Conservation (phyloP, 495 filamentous ascomycete species). For the Achaetomiella virescens region DNA sequence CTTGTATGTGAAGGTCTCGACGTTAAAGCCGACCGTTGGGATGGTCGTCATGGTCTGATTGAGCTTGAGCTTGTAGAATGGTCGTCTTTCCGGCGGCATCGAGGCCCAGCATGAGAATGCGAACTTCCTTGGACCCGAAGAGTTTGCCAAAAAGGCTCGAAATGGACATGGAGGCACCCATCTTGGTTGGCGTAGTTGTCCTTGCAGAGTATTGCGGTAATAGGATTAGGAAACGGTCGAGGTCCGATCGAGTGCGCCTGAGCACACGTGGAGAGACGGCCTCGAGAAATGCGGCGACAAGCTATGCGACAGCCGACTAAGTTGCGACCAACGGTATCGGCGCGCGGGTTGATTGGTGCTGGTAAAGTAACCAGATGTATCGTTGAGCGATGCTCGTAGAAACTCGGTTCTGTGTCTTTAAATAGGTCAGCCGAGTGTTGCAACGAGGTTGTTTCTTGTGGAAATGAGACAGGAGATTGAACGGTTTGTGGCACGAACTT, state of each 20-base stretch:
- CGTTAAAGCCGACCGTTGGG: constrained; percentile 97
- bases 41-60: constrained; percentile 99
- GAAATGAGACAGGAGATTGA: constrained; percentile 4
- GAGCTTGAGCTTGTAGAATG: constrained; percentile 99
- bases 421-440: background rate
- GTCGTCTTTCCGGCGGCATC: constrained; percentile 99
- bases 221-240: background rate
- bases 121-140: constrained; percentile 98
- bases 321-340: background rate
- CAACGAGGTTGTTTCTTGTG: background rate
- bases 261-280: background rate
- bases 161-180: constrained; percentile 24
- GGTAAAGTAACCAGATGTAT: too few relatives aligned
- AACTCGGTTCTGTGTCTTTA: background rate
- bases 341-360: background rate
- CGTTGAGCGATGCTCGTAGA: background rate
- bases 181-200: constrained; percentile 8
- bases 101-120: constrained; percentile 93
- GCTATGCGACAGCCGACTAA: background rate
- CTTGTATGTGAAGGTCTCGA: constrained; percentile 98
- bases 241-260: too few relatives aligned
- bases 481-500: background rate
- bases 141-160: constrained; percentile 67
- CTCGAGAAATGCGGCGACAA: background rate
- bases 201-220: constrained; percentile 1